These are phyloP conservation scores for Bondarzewia mesenterica DNA, from an alignment of 1,284 basidiomycete species.

Conservation along the genomic window DNA sequence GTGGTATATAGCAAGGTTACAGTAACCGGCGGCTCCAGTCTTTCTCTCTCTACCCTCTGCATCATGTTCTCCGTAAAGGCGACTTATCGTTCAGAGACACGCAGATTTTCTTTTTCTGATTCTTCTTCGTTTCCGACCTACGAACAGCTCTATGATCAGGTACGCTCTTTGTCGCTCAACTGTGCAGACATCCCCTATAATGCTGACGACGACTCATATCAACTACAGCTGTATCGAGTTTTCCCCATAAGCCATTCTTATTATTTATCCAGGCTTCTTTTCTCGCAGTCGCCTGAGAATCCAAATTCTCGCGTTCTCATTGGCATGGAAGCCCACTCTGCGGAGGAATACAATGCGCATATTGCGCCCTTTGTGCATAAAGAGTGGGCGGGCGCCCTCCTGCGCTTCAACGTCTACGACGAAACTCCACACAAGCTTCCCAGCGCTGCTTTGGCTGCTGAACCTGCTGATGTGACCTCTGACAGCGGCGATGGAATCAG, in stretches of 20 bases:
- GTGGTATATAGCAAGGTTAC: no score
- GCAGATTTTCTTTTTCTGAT: constrained; percentile 36
- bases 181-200: constrained; percentile 3
- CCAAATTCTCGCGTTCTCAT: constrained; percentile 44
- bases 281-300: constrained; percentile 44
- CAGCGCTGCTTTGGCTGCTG: constrained; percentile 5
- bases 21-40: constrained; percentile 10
- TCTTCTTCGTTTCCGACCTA: constrained; percentile 34
- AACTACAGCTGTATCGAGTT: constrained; percentile 52
- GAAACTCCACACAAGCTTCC: constrained; percentile 34
- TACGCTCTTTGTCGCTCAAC: constrained; percentile 16
- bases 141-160: constrained; percentile 35
- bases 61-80: constrained; percentile 49
- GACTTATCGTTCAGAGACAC: constrained; percentile 42
- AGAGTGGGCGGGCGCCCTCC: constrained; percentile 44
- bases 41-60: constrained; percentile 9
- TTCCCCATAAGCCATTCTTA: constrained; percentile 53
- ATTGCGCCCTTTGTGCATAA: constrained; percentile 41
- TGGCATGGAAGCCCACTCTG: constrained; percentile 47
- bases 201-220: constrained; percentile 10
- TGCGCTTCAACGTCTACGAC: constrained; percentile 57
- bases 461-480: not conserved
- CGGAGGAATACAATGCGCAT: constrained; percentile 46
- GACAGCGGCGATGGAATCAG: not conserved
- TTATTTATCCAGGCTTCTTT: constrained; percentile 58